Percentiles rank a stretch among this genome's conserved stretches.
Evolutionary conservation across 805 yeast genomes (phyloP).

Genomic region (Osmozyma mogii): DNA sequence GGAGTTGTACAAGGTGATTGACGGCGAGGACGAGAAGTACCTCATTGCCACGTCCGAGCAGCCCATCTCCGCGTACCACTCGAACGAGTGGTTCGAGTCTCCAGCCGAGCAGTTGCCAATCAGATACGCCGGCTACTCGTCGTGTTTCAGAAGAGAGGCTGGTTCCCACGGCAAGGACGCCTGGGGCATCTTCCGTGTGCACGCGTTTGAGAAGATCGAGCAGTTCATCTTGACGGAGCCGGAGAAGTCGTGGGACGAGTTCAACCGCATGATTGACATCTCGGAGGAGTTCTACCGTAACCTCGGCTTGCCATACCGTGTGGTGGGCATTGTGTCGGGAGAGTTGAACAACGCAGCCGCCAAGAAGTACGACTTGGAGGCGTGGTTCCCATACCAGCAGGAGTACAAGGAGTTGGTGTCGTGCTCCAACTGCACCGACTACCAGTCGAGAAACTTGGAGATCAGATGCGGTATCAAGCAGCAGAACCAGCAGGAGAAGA

Average conservation of each 20-base stretch:
- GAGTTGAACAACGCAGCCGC: constrained; percentile 99
- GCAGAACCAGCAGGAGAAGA: constrained; percentile 91
- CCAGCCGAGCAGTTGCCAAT: constrained; percentile 95
- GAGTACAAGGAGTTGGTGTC: constrained; percentile 98
- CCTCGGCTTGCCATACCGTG: constrained; percentile 89
- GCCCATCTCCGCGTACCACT: constrained; percentile 96
- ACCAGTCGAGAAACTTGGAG: constrained; percentile 97
- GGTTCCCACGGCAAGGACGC: constrained; percentile 99
- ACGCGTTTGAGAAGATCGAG: constrained; percentile 96
- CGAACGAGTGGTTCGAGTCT: constrained; percentile 96
- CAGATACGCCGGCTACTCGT: constrained; percentile 95
- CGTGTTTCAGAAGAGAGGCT: constrained; percentile 99
- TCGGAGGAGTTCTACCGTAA: constrained; percentile 92
- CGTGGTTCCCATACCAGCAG: constrained; percentile 99
- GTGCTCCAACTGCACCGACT: constrained; percentile 98
- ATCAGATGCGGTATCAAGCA: constrained; percentile 98
- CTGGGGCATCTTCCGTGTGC: constrained; percentile 99
- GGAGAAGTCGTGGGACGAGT: constrained; percentile 95
- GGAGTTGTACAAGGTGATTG: constrained; percentile 93
- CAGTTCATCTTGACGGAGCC: constrained; percentile 96
- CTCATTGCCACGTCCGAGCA: constrained; percentile 98
- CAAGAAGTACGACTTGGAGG: constrained; percentile 96
- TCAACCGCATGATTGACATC: constrained; percentile 86
- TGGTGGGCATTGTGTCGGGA: constrained; percentile 96
- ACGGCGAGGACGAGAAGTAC: constrained; percentile 96